A percentile compares a stretch with the other conserved stretches of the same genome.
Evolutionary conservation across 208 protist species (phyloP).

Genomic region (Spongospora subterranea): DNA sequence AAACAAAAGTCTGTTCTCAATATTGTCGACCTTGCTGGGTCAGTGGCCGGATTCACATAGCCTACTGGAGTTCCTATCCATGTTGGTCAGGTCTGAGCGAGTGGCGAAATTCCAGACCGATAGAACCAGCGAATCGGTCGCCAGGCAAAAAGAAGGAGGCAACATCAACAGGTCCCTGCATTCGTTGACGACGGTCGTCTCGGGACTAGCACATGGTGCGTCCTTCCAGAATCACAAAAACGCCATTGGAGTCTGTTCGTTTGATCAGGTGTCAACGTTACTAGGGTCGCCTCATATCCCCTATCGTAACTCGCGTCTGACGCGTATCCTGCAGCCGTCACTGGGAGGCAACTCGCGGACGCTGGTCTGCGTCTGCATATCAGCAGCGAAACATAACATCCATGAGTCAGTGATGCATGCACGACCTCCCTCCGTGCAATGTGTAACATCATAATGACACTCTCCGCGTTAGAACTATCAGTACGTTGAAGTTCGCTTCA

Average conservation of each 20-base stretch:
- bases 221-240: not conserved
- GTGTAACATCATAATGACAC: not conserved
- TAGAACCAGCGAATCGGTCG: not conserved
- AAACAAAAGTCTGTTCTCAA: slow-evolving; percentile 44
- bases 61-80: not conserved
- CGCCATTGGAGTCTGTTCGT: not conserved
- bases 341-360: slow-evolving; percentile 52
- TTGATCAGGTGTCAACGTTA: no score
- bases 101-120: slow-evolving; percentile 12
- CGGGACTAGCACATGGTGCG: not conserved
- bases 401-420: not conserved
- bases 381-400: slow-evolving; percentile 10
- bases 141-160: slow-evolving; percentile 40
- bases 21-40: slow-evolving; percentile 60
- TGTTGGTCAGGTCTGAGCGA: slow-evolving; percentile 14
- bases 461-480: not conserved
- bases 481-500: slow-evolving; percentile 45
- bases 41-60: not conserved
- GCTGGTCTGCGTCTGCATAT: slow-evolving; percentile 15
- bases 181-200: slow-evolving; percentile 42
- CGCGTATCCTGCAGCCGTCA: slow-evolving; percentile 14
- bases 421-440: not conserved
- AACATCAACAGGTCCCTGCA: slow-evolving; percentile 49
- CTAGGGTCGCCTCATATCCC: slow-evolving; percentile 37
- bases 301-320: slow-evolving; percentile 27